Conservation (phyloP, 257 asterid species). For the Pogostemon cablin region DNA sequence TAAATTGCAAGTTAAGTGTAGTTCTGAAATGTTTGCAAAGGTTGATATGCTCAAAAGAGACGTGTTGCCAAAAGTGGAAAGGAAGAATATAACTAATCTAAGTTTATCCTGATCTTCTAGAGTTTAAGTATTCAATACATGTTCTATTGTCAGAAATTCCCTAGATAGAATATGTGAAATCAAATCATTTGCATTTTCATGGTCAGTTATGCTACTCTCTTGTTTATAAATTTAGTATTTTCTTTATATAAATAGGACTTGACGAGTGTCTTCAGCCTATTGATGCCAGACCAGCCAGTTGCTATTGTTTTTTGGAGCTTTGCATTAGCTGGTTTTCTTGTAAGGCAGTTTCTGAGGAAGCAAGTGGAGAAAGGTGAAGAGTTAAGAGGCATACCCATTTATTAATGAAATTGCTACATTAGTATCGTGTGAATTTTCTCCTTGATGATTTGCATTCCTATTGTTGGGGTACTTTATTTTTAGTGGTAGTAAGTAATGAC, state of each 20-base stretch:
- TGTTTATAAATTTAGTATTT: constrained; percentile 12
- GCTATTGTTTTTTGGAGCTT: constrained; percentile 47
- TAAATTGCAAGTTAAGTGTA: background rate
- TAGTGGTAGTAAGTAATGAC: background rate
- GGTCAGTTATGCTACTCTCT: constrained; percentile 14
- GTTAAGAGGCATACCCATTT: constrained; percentile 16
- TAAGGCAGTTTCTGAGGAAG: constrained; percentile 40
- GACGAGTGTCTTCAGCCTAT: constrained; percentile 26
- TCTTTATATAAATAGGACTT: constrained; percentile 17
- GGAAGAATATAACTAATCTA: background rate
- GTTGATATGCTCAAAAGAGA: constrained; percentile 1
- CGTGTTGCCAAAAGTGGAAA: constrained; percentile 6
- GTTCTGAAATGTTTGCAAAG: background rate
- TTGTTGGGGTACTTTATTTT: constrained; percentile 7
- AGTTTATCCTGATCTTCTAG: constrained; percentile 7
- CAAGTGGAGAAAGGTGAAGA: constrained; percentile 69
- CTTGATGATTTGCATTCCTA: background rate
- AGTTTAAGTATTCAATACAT: background rate
- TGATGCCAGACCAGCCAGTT: constrained; percentile 46
- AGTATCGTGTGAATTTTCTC: constrained; percentile 3
- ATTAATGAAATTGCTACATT: constrained; percentile 2
- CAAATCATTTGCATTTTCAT: background rate
- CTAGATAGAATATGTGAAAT: constrained; percentile 9
- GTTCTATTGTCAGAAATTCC: constrained; percentile 9
- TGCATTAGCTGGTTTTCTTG: constrained; percentile 40